Evolutionary conservation across 2,329 filamentous ascomycete genomes (phyloP), one percentile per base, ranked within the genome.

Genomic region (Nemania serpens): DNA sequence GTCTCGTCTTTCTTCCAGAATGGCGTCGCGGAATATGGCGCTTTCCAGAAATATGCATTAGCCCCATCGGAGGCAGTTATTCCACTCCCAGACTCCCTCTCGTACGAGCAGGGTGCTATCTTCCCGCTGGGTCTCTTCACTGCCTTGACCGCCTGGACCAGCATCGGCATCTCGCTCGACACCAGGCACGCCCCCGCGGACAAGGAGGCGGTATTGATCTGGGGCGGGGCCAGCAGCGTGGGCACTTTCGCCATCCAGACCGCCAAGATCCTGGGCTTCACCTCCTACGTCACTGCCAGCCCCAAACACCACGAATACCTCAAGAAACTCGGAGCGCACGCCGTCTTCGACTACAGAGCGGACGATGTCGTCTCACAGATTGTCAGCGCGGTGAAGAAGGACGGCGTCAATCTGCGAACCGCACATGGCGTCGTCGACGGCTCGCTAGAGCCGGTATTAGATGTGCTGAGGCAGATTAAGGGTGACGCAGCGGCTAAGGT

Each of bases 231-330:
- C 2, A 53, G 50, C 25, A 53, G 50, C 22, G 50, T 53, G 13
- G 50, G 50, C 3, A 22, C 50, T 7, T 43, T 53, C 50, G 20
- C 50, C n/a, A 25, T 53, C 41, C 50, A 53, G 33, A 20, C 25
- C n/a, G 50, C 50, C 12, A 42, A 42, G 37, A 43, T 42, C 29
- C n/a, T 53, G 37, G 50, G 36, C 36, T 53, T 53, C 13, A 43
- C 37, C 22, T 20, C 34, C 12, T 53, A 53, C 22, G 50, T 36
- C 12, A 53, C 50, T 2, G 37, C 50, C 5, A 43, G 50, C 13
- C 11, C 50, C 20, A 17, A 33, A 18, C n/a, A 53, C 17, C 50
- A 53, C 33, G 11, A 39, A n/a, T 39, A 39, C 36, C 36, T 39
- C 36, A 39, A 39, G 36, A 39, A 39, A 13, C 36, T 39, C 36